Conservation (phyloP, 108 stramenopile genomes). For the Fragilariopsis cylindrus region DNA sequence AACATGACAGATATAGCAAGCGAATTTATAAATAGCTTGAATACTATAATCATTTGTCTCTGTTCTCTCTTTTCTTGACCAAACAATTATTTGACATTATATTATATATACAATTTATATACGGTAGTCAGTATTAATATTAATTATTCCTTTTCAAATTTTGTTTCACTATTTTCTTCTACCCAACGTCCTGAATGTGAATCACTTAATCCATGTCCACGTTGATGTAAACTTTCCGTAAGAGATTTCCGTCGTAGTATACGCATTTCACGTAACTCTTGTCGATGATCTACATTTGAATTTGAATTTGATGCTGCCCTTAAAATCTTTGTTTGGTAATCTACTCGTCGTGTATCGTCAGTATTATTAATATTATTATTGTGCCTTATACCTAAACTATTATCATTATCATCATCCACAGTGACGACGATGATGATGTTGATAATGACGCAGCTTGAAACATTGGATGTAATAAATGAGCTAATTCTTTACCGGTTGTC, state of each 20-base stretch:
- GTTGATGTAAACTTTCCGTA: conserved; percentile 38
- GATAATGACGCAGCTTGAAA: conserved; percentile 49
- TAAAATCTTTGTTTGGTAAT: no score
- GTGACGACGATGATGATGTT: not conserved
- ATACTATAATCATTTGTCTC: no score
- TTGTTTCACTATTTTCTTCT: conserved; percentile 17
- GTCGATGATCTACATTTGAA: not conserved
- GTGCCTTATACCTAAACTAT: conserved; percentile 6
- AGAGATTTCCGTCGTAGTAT: conserved; percentile 41
- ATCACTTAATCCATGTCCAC: conserved; percentile 58
- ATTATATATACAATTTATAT: no score
- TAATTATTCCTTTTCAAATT: conserved; percentile 2
- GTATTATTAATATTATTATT: conserved; percentile 32
- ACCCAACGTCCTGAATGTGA: conserved; percentile 77
- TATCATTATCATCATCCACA: conserved; percentile 4
- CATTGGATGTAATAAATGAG: conserved; percentile 74
- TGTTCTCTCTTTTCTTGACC: no score
- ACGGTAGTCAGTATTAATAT: not conserved
- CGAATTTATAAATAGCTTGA: no score
- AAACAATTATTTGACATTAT: no score
- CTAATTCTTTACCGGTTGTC: conserved; percentile 71
- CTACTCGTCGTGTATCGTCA: conserved; percentile 23
- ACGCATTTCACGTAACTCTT: conserved; percentile 29
- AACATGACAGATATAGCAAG: no score
- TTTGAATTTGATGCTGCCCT: not conserved